These are phyloP conservation scores for Metschnikowia gruessii DNA, from an alignment of 805 yeast species.

Conservation along the genomic window DNA sequence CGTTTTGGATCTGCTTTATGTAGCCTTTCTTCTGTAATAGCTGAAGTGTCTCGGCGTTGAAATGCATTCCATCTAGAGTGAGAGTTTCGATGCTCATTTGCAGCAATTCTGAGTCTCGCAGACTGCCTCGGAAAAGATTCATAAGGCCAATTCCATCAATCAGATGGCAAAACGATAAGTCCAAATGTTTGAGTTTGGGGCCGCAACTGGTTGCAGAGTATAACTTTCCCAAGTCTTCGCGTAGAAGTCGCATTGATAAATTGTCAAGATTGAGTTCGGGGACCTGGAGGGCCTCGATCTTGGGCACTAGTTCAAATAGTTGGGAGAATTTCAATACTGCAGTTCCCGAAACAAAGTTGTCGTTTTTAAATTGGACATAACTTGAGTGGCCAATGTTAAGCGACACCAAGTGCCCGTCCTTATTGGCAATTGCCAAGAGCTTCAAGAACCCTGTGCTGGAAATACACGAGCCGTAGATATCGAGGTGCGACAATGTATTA, in stretches of 20 bases:
- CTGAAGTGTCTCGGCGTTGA: conserved; percentile 29
- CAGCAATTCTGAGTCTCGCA: conserved; percentile 4
- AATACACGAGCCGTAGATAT: conserved; percentile 22
- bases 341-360: conserved; percentile 9
- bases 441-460: conserved; percentile 15
- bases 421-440: conserved; percentile 11
- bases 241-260: conserved; percentile 29
- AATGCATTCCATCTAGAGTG: conserved; percentile 33
- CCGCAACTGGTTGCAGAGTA: conserved; percentile 9
- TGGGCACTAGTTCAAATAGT: conserved; percentile 19
- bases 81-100: conserved; percentile 23
- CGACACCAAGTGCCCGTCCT: not conserved
- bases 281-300: conserved; percentile 24
- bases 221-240: conserved; percentile 23
- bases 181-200: conserved; percentile 26
- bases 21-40: conserved; percentile 19
- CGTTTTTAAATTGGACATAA: conserved; percentile 16
- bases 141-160: conserved; percentile 41
- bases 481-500: conserved; percentile 26
- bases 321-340: conserved; percentile 11
- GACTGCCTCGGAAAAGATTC: conserved; percentile 23
- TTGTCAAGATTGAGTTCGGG: conserved; percentile 39
- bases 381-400: conserved; percentile 18
- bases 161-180: conserved; percentile 34
- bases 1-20: conserved; percentile 23